These are phyloP conservation scores for Filosporella fistucella DNA, from an alignment of 495 filamentous ascomycete species.

Conservation along the genomic window DNA sequence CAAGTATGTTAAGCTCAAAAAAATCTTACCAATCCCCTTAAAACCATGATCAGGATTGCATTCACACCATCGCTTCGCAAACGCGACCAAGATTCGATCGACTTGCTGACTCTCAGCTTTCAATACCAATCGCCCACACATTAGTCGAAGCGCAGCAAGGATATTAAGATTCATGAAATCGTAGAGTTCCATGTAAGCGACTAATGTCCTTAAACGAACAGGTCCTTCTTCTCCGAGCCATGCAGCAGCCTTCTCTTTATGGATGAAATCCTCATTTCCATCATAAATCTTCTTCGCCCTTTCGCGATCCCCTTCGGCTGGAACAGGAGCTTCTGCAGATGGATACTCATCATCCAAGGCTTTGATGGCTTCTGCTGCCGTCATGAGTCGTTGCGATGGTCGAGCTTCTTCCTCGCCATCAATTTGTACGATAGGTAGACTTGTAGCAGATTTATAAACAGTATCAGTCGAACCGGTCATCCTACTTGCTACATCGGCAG, in stretches of 20 bases:
- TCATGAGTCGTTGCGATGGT: slow-evolving; percentile 12
- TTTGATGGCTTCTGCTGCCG: slow-evolving; percentile 24
- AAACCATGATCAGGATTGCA: slow-evolving; percentile 95
- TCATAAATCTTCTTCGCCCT: slow-evolving; percentile 79
- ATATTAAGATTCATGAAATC: slow-evolving; percentile 83
- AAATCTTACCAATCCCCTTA: slow-evolving; percentile 69
- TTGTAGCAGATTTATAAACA: slow-evolving; percentile 38
- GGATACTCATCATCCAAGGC: slow-evolving; percentile 43
- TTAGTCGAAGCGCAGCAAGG: slow-evolving; percentile 67
- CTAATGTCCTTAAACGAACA: slow-evolving; percentile 60
- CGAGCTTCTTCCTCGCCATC: slow-evolving; percentile 29
- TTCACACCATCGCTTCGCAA: slow-evolving; percentile 85
- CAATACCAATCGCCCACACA: slow-evolving; percentile 80
- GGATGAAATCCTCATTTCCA: slow-evolving; percentile 76
- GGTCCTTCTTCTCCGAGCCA: slow-evolving; percentile 81
- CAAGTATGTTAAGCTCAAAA: neutral
- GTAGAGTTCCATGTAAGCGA: slow-evolving; percentile 89
- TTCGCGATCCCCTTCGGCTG: slow-evolving; percentile 43
- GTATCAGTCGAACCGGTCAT: slow-evolving; percentile 28
- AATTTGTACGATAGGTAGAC: slow-evolving; percentile 43
- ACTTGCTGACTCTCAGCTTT: slow-evolving; percentile 96
- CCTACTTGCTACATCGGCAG: slow-evolving; percentile 29
- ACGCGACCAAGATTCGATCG: slow-evolving; percentile 85
- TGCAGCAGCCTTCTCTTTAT: slow-evolving; percentile 72
- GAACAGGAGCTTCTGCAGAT: slow-evolving; percentile 25